Evolutionary conservation across 257 asterid genomes (phyloP).

Genomic region (Solanum chmielewskii): DNA sequence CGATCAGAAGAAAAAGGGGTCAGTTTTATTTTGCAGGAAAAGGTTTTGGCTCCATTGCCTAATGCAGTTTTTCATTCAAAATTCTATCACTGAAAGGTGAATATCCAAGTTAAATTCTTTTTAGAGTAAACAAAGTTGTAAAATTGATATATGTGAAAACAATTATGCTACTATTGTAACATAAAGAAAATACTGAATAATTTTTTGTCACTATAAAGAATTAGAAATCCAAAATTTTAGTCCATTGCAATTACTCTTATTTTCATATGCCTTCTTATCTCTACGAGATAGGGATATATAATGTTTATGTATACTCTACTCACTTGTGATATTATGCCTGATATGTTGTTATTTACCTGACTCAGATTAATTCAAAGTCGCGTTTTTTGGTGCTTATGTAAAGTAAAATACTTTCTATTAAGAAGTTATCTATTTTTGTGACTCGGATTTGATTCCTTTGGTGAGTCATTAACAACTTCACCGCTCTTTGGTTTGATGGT

Average conservation of each 20-base stretch:
- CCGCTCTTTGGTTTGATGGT: background rate
- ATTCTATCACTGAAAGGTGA: background rate
- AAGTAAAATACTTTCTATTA: background rate
- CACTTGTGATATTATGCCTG: no score
- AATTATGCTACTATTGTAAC: background rate
- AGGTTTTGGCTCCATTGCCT: slow-evolving; percentile 73
- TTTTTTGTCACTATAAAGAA: background rate
- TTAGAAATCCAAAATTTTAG: background rate
- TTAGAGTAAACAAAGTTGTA: background rate
- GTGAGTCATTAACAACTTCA: background rate
- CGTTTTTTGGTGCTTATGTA: background rate
- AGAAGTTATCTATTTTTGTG: background rate
- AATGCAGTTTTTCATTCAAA: background rate
- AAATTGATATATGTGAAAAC: background rate
- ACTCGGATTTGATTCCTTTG: no score
- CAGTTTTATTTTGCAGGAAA: slow-evolving; percentile 66
- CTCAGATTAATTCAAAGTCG: background rate
- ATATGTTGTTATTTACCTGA: no score
- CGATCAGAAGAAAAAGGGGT: slow-evolving; percentile 36
- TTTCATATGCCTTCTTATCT: background rate
- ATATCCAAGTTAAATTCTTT: background rate
- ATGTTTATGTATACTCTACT: background rate
- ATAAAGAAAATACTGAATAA: background rate
- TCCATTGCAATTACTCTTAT: background rate
- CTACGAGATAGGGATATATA: no score